A percentile compares a stretch with the other conserved stretches of the same genome.
Evolutionary conservation across 2,329 filamentous ascomycete genomes (phyloP).

Genomic region (Alternaria sp.): DNA sequence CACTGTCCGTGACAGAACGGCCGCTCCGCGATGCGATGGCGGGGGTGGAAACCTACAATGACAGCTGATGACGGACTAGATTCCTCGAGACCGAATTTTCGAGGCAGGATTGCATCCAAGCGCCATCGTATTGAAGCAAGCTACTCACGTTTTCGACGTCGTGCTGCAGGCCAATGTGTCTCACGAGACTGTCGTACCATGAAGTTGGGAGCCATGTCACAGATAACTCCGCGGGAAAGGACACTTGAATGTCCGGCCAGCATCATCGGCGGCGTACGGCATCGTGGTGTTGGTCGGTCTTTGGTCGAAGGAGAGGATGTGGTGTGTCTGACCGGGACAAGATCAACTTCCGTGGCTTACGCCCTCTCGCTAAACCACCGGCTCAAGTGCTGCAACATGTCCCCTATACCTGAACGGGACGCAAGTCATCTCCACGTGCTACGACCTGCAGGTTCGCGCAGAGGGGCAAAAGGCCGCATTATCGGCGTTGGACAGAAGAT

Average conservation of each 20-base stretch:
- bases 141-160: neutral
- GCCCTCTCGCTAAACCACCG: neutral
- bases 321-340: neutral
- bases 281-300: neutral
- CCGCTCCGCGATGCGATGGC: constrained; percentile 1
- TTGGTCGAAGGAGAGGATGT: neutral
- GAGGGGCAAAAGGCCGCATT: neutral
- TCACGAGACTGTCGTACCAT: neutral
- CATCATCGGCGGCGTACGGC: neutral
- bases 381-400: neutral
- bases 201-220: neutral
- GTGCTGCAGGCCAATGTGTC: neutral
- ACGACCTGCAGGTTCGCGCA: neutral
- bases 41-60: neutral
- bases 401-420: neutral
- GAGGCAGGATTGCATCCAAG: neutral
- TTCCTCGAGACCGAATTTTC: neutral
- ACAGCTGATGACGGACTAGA: neutral
- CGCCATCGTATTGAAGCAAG: neutral
- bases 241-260: neutral
- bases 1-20: constrained; percentile 5
- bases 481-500: neutral
- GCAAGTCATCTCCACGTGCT: neutral
- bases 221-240: neutral
- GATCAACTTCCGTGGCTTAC: neutral